Evolutionary conservation across 768 basidiomycete genomes (phyloP), one percentile per base, ranked within the genome.

Genomic region (Antrodiella citrinella): DNA sequence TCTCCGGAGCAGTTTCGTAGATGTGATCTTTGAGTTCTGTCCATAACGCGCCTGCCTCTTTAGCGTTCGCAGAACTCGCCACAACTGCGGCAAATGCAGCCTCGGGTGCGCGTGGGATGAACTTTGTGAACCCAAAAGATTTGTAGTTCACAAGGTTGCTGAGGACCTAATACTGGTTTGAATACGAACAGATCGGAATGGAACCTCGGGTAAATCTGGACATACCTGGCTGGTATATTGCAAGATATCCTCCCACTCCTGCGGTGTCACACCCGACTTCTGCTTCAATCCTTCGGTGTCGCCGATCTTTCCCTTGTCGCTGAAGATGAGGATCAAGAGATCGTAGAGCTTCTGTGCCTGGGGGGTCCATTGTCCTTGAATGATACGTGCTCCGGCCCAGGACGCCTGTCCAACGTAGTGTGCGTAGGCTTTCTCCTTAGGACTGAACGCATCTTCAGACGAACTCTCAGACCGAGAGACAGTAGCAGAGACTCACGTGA

Each of bases 331-430:
- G 58, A 86, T 79, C 59, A 91, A 67, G 5, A 90, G 73, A 66
- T 88, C 84, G 59, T 84, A 84, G 43, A 90, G 73, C 60, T 72
- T 72, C 54, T 69, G 61, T 3, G 86, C 86, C 54, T 86, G 76
- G 0, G 81, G 72, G 0, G 89, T 87, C 86, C 85, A 90, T 70
- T 92, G 89, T 42, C 72, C 83, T 69, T 89, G 85, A 49, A 91
- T 86, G 66, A 93, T 85, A 38, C 85, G 75, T 45, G 79, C 86
- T 23, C 91, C 91, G 0, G 86, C 86, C 91, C 91, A 93, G 1
- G 82, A 80, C 4, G 89, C 90, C 55, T 78, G 60, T 18, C 73
- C 76, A 12, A 90, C 46, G 59, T 77, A 81, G 65, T 92, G 87
- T 2, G 84, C 76, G 59, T 93, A 93, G 52, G 82, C 75, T 68